Conservation (phyloP, 495 filamentous ascomycete genomes). For the Tuber magnatum region DNA sequence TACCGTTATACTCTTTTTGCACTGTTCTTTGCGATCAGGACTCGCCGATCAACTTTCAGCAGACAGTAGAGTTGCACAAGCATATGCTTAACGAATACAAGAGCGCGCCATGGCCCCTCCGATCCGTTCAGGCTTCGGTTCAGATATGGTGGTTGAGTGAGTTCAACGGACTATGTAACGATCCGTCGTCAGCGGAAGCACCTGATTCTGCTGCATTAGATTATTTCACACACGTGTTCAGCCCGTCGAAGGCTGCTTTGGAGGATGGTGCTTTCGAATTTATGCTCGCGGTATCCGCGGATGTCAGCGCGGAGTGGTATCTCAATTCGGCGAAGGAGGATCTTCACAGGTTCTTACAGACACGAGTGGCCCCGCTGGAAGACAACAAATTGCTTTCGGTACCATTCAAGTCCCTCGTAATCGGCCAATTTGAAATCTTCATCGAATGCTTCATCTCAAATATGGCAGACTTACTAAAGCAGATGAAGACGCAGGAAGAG, state of each 20-base stretch:
- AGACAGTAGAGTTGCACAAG: conserved; percentile 63
- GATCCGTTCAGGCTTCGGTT: conserved; percentile 67
- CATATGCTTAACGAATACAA: conserved; percentile 58
- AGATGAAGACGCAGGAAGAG: conserved; percentile 81
- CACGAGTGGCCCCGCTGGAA: conserved; percentile 60
- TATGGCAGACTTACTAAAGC: conserved; percentile 83
- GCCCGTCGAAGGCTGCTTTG: conserved; percentile 51
- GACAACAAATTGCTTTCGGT: conserved; percentile 57
- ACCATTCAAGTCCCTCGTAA: conserved; percentile 60
- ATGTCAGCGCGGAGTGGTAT: conserved; percentile 53
- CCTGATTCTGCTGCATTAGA: conserved; percentile 52
- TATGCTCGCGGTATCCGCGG: conserved; percentile 72
- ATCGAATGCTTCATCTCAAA: conserved; percentile 88
- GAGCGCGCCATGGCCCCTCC: conserved; percentile 58
- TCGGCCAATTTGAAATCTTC: conserved; percentile 75
- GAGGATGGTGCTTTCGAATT: conserved; percentile 90
- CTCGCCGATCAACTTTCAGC: conserved; percentile 51
- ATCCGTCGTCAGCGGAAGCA: conserved; percentile 54
- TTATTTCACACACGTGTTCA: conserved; percentile 46
- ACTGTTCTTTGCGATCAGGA: conserved; percentile 67
- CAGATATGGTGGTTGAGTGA: conserved; percentile 79
- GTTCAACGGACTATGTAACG: conserved; percentile 81
- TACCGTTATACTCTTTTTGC: conserved; percentile 65
- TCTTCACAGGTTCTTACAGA: conserved; percentile 67
- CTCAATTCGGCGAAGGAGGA: conserved; percentile 48